A percentile compares a stretch with the other conserved stretches of the same genome.
These are phyloP conservation scores for Breviolum minutum DNA, from an alignment of 73 alveolate species.

Conservation along the genomic window DNA sequence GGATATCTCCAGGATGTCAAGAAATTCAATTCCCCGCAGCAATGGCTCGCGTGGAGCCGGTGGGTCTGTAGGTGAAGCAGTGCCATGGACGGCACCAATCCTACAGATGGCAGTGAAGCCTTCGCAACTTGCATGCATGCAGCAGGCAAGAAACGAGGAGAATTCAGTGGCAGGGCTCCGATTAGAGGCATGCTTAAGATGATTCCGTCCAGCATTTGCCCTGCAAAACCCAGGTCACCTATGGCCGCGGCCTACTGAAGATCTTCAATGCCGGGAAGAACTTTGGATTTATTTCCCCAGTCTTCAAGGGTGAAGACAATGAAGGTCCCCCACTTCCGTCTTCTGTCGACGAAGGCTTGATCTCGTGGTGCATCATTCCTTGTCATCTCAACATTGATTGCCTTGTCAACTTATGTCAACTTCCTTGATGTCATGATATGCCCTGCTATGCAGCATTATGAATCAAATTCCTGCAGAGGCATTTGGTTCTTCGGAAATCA, in stretches of 20 bases:
- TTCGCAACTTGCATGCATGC: neutral
- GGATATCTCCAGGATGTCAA: neutral
- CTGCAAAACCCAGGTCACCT: slow-evolving; percentile 29
- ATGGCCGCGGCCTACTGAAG: slow-evolving; percentile 90
- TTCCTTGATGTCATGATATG: neutral
- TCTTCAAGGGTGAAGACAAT: slow-evolving; percentile 88
- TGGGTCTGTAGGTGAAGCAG: slow-evolving; percentile 24
- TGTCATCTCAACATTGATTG: neutral
- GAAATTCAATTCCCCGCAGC: neutral
- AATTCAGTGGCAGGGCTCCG: neutral
- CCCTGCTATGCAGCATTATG: neutral
- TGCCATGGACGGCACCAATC: slow-evolving; percentile 78
- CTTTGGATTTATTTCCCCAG: slow-evolving; percentile 92
- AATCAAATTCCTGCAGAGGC: neutral
- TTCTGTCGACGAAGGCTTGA: slow-evolving; percentile 78
- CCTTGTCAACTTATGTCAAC: neutral
- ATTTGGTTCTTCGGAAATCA: slow-evolving; percentile 93
- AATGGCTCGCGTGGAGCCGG: slow-evolving; percentile 46
- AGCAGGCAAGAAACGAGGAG: neutral
- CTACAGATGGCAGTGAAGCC: slow-evolving; percentile 77
- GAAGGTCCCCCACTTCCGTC: slow-evolving; percentile 92
- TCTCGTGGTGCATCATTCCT: neutral
- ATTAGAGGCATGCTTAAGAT: neutral
- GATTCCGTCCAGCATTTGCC: neutral
- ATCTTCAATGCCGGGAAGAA: slow-evolving; percentile 62